Base-by-base conservation (phyloP, 257 asterid genomes). In the Gynochthodes officinalis region DNA sequence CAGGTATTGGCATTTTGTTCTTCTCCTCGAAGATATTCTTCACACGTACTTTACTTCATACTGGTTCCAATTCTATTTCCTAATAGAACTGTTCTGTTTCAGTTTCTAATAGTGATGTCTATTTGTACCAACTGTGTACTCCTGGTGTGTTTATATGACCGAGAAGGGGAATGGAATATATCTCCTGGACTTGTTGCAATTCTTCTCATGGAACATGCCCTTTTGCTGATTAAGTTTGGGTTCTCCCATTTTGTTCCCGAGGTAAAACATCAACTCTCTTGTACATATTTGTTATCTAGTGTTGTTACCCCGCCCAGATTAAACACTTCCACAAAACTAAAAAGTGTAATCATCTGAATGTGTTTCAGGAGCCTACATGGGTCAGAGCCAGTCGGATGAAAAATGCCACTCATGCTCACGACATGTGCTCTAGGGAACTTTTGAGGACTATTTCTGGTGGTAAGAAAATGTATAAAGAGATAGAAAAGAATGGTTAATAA, bases 111-210 rank as follows among this genome's bases (percentile, higher is more conserved):
- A 78, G 94, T 91, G 82, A 77, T 86, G 90, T 91, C 97, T 32
- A 94, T 94, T 54, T 94, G 97, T 74, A 89, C 97, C 15, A 94
- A 94, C 73, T 86, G 95, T 49, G 88, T 83, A 3, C 96, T 94
- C 76, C 86, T 94, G 8, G 96, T 83, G 48, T 88, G 99, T 82
- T 76, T 94, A 72, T 91, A 89, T 53, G 99, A 94, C 71, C 88
- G 77, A 6, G 95, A 90, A 72, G 97, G 99, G 33, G 76, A 73
- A 35, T 94, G 99, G 97, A 89, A 75, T 44, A 64, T 94, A 52
- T 91, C 99, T 0, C 97, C 99, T 0, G 97, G 97, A n/a, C 96
- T 94, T 59, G 95, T 89, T 27, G 97, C 95, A 4, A 94, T 94
- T 70, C 95, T 94, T 8, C 49, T 86, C 32, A 91, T 94, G 97